Conservation (phyloP, 345 rosid genomes). For the Moricandia moricandioides region DNA sequence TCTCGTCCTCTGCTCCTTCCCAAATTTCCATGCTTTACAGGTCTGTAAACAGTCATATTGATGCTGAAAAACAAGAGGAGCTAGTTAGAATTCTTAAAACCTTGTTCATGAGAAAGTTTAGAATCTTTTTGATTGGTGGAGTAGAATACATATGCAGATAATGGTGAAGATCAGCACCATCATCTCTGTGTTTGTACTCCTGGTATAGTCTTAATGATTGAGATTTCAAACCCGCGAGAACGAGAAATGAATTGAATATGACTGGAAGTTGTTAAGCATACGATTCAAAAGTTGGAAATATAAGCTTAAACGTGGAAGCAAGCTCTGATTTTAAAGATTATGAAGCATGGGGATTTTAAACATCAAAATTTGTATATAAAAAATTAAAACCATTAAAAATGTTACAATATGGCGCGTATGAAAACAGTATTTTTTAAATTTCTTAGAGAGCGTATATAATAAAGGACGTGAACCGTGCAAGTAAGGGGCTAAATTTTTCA, state of each 20-base stretch:
- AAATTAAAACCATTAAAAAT: no score
- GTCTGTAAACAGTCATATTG: conserved; percentile 19
- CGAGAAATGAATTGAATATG: background rate
- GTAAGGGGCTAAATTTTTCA: no score
- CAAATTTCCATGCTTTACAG: conserved; percentile 5
- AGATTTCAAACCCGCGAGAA: background rate
- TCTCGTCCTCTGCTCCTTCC: background rate
- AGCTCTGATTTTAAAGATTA: background rate
- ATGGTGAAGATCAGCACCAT: conserved; percentile 22
- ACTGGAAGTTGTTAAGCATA: background rate
- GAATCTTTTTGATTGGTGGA: conserved; percentile 23
- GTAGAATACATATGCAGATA: conserved; percentile 28
- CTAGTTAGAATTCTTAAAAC: conserved; percentile 7
- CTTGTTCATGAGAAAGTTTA: conserved; percentile 21
- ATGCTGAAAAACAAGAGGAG: conserved; percentile 22
- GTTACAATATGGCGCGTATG: no score
- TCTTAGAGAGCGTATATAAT: no score
- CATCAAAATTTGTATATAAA: background rate
- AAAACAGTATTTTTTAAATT: no score
- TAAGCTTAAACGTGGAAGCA: background rate
- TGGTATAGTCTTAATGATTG: background rate
- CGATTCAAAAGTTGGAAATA: background rate
- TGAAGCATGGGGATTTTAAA: background rate
- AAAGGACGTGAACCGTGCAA: no score
- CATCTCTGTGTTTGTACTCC: conserved; percentile 15